These are phyloP conservation scores for Ormosia emarginata DNA, from an alignment of 306 rosid species.

Conservation along the genomic window DNA sequence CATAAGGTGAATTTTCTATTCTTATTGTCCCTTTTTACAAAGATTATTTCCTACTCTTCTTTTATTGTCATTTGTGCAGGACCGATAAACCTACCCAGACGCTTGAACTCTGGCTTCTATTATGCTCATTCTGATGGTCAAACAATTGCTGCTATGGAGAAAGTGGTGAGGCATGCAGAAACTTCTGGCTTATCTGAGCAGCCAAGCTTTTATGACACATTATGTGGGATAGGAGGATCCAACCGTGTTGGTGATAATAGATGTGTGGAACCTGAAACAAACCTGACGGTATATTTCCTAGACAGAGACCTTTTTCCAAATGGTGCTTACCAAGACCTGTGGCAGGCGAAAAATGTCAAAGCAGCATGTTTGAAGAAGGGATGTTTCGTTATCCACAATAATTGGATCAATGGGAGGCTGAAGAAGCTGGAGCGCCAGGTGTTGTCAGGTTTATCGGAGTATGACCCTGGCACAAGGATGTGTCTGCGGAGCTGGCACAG, in stretches of 20 bases:
- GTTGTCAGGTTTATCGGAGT: slow-evolving; percentile 83
- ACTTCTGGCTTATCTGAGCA: slow-evolving; percentile 86
- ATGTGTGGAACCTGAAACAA: slow-evolving; percentile 82
- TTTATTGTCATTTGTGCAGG: slow-evolving; percentile 38
- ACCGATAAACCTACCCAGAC: slow-evolving; percentile 85
- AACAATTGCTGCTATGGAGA: slow-evolving; percentile 80
- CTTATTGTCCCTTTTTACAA: slow-evolving; percentile 5
- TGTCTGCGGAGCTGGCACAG: slow-evolving; percentile 44
- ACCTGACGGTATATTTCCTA: slow-evolving; percentile 72
- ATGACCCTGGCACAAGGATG: slow-evolving; percentile 75
- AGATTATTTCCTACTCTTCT: background rate
- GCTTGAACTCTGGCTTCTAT: slow-evolving; percentile 96
- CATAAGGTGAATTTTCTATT: background rate
- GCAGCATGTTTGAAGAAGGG: slow-evolving; percentile 59
- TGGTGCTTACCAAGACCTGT: slow-evolving; percentile 77
- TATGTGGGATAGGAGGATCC: slow-evolving; percentile 77
- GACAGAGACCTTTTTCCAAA: slow-evolving; percentile 87
- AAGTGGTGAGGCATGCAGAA: slow-evolving; percentile 87
- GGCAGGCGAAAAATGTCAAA: slow-evolving; percentile 56
- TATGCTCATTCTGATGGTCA: slow-evolving; percentile 68
- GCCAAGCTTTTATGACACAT: slow-evolving; percentile 91
- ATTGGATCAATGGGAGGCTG: slow-evolving; percentile 88
- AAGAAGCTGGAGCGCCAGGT: slow-evolving; percentile 88
- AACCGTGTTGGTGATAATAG: slow-evolving; percentile 50
- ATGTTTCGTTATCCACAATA: slow-evolving; percentile 72